A percentile compares a stretch with the other conserved stretches of the same genome.
Conservation (phyloP, 2,329 filamentous ascomycete species). For the Stemphylium lycopersici region DNA sequence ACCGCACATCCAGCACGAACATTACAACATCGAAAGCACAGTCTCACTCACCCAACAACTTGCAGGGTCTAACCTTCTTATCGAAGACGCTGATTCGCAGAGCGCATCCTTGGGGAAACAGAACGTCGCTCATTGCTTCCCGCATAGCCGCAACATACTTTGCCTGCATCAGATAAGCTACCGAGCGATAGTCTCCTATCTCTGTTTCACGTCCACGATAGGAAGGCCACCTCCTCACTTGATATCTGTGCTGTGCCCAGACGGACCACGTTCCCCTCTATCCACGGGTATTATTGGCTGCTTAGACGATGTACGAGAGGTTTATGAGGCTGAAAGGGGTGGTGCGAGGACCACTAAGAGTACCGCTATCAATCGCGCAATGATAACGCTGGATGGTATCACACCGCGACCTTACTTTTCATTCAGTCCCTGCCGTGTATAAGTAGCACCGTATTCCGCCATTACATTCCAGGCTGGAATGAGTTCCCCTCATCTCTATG, state of each 20-base stretch:
- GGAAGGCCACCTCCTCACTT: conserved; percentile 30
- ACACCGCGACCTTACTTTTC: conserved; percentile 17
- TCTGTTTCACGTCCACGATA: conserved; percentile 41
- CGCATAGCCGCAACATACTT: conserved; percentile 18
- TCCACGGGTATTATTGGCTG: conserved; percentile 31
- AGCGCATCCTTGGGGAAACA: neutral
- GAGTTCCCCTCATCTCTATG: neutral
- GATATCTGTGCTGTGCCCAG: conserved; percentile 15
- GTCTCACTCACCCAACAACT: neutral
- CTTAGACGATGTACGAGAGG: conserved; percentile 15
- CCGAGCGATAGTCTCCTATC: conserved; percentile 14
- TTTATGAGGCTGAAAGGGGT: conserved; percentile 13
- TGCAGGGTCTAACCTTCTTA: conserved; percentile 1
- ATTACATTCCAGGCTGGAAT: neutral
- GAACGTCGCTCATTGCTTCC: conserved; percentile 9
- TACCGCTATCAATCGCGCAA: conserved; percentile 47
- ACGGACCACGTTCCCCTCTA: neutral
- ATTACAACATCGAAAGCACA: conserved; percentile 3
- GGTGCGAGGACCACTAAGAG: conserved; percentile 32
- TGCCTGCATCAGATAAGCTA: conserved; percentile 33
- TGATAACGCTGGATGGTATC: conserved; percentile 46
- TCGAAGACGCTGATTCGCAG: conserved; percentile 3
- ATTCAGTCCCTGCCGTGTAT: conserved; percentile 20
- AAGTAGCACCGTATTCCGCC: conserved; percentile 11
- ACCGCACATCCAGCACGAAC: neutral